These are phyloP conservation scores for Neurospora sublineolata DNA, from an alignment of 495 filamentous ascomycete genomes.

Conservation along the genomic window DNA sequence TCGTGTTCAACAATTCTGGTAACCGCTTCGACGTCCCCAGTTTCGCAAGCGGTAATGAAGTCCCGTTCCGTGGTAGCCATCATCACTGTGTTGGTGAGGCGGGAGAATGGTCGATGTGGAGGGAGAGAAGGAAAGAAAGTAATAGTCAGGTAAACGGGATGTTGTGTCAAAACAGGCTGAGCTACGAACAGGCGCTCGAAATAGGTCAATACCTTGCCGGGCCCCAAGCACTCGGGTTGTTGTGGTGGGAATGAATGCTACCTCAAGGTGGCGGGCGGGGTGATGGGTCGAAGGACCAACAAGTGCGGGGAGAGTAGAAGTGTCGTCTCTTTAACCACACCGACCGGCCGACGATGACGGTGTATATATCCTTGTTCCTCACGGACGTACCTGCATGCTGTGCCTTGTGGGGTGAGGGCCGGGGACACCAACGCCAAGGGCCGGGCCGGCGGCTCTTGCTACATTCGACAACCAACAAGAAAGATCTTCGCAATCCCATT, in stretches of 20 bases:
- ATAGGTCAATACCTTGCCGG: too few relatives aligned
- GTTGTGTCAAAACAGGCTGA: neutral
- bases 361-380: neutral
- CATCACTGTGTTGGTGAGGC: neutral
- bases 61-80: neutral
- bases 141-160: neutral
- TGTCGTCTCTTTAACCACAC: neutral
- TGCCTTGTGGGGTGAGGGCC: neutral
- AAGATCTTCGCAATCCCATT: too few relatives aligned
- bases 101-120: fast-evolving
- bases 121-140: neutral
- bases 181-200: too few relatives aligned
- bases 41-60: neutral
- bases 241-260: neutral
- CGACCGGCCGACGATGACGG: too few relatives aligned
- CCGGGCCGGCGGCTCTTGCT: neutral
- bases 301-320: too few relatives aligned
- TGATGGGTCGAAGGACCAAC: neutral
- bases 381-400: neutral
- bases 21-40: neutral
- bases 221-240: too few relatives aligned
- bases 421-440: neutral
- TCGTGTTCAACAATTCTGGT: neutral
- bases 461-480: neutral
- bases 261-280: neutral